Evolutionary conservation across 257 asterid genomes (phyloP).

Genomic region (Scutellaria baicalensis): DNA sequence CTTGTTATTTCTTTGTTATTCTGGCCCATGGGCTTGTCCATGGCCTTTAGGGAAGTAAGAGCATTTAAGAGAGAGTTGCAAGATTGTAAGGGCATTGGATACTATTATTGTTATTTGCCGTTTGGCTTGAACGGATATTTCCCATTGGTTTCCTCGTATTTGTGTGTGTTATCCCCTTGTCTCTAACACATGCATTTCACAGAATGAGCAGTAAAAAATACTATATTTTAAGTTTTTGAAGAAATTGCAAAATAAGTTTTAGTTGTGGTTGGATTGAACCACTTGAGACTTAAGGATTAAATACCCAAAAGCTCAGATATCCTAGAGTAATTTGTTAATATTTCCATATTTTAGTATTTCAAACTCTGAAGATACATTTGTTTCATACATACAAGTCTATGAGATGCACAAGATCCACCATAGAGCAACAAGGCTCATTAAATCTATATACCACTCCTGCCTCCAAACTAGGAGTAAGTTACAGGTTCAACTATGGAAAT

Average conservation of each 20-base stretch:
- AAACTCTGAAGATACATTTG: background rate
- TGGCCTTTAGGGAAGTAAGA: too few relatives aligned
- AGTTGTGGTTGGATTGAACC: background rate
- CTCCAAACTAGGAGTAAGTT: background rate
- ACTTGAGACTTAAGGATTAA: background rate
- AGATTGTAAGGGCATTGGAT: too few relatives aligned
- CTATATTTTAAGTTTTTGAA: background rate
- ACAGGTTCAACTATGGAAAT: background rate
- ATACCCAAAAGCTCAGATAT: background rate
- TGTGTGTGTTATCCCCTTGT: too few relatives aligned
- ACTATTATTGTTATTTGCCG: too few relatives aligned
- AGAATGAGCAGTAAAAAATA: background rate
- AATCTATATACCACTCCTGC: background rate
- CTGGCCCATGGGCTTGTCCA: too few relatives aligned
- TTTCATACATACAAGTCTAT: background rate
- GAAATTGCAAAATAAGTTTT: background rate
- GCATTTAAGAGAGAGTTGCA: too few relatives aligned
- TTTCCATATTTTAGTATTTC: background rate
- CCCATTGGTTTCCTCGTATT: too few relatives aligned
- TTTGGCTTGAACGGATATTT: too few relatives aligned
- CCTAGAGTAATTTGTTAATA: background rate
- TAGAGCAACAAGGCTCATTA: background rate
- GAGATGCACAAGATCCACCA: too few relatives aligned
- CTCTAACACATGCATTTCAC: too few relatives aligned
- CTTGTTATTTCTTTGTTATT: too few relatives aligned